Evolutionary conservation across 108 stramenopile genomes (phyloP), one percentile per base, ranked within the genome.

Genomic region (Cyclotella cryptica): DNA sequence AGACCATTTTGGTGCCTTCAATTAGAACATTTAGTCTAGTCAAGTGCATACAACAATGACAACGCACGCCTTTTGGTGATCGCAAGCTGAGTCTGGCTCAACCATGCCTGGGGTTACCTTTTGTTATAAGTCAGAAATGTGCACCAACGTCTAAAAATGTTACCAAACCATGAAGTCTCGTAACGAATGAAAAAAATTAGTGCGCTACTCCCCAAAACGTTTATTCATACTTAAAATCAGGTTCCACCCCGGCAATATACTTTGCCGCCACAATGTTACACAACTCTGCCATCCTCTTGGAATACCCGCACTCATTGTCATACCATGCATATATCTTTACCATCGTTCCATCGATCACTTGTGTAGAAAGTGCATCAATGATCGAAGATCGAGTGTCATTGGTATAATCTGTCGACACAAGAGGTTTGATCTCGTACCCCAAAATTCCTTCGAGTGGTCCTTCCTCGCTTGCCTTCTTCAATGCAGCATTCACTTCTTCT

Each of bases 271-370:
- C 90, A 79, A 91, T 88, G 45, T 87, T 69, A 39, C 79, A 83
- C 28, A 97, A 78, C 72, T 96, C 97, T 13, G 94, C 94, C 97
- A 96, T 96, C 51, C 97, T 85, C 83, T 96, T 96, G 69, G 94
- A 93, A 74, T 97, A 98, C 15, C 96, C 97, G 61, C 85, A 88
- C 67, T 96, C 94, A 55, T 97, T 97, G 61, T 96, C 96, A 75
- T 96, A 97, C 94, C 96, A 97, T 12, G 94, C 95, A 73, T 96
- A 96, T 51, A 98, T 95, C 84, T 97, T 95, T 45, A 97, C 88
- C 84, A 96, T 72, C 35, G 92, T 97, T 27, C 85, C 92, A 75
- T 97, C 96, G 66, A 97, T 94, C n/a, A 97, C 97, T 77, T 97
- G 96, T 18, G 97, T 97, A 12, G 87, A 88, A 35, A 92, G 81